These are phyloP conservation scores for Aspergillus sp. DNA, from an alignment of 2,329 filamentous ascomycete genomes.

Conservation along the genomic window DNA sequence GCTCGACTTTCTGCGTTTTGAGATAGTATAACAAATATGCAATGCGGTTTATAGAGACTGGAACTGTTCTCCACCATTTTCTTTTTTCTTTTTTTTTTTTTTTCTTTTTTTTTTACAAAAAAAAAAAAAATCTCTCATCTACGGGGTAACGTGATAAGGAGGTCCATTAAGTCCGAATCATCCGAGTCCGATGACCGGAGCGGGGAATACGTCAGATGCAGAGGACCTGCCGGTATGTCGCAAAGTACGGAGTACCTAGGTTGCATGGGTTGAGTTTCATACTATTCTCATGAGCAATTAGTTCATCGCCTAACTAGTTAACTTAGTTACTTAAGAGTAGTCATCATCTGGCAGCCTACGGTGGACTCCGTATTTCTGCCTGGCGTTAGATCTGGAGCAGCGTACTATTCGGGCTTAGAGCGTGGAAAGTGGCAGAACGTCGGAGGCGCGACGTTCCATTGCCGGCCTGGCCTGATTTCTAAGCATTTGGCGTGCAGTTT, in stretches of 20 bases:
- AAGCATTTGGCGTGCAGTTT: conserved; percentile 19
- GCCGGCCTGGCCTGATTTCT: conserved; percentile 25
- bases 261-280: neutral
- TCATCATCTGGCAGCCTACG: too few species aligned
- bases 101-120: neutral
- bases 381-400: neutral
- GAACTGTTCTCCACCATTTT: too few species aligned
- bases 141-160: too few species aligned
- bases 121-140: too few species aligned
- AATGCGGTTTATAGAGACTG: too few species aligned
- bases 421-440: conserved; percentile 8
- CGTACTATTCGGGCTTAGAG: neutral
- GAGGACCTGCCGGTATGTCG: neutral
- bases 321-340: too few species aligned
- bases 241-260: too few species aligned
- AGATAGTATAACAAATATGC: too few species aligned
- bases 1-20: too few species aligned
- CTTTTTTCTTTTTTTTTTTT: neutral
- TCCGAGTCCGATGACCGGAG: neutral
- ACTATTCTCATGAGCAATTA: too few species aligned
- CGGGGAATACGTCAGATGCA: neutral
- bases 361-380: neutral
- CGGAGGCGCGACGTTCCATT: conserved; percentile 9
- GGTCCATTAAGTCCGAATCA: neutral
- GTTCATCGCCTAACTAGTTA: too few species aligned